Base-by-base conservation (phyloP, 176 grass and related monocot genomes). In the Pontederia paniculata region DNA sequence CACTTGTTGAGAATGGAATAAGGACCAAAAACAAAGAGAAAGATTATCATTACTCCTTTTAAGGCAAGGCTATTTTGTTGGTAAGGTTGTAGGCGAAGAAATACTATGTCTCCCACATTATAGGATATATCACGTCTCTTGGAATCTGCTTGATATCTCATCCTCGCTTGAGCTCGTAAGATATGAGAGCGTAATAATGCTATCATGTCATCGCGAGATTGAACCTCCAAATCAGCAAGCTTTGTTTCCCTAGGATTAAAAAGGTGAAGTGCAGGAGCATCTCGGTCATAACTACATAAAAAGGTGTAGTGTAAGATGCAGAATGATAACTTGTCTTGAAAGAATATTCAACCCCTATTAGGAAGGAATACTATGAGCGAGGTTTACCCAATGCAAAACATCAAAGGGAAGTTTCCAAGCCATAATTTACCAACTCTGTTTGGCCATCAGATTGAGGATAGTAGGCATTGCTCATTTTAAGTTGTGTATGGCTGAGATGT, bases 391-490 rank as follows among this genome's bases (percentile, higher is more conserved):
- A 20, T 1, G 9, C 21, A 25, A 67, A 23, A 15, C 63, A 50
- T 17, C 63, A 3, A 48, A 69, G 52, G 44, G 54, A 69, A 37
- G 10, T 14, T 54, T 69, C 21, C 8, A 69, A 31, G 10, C 50
- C 18, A 15, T 56, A 6, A 41, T 69, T 69, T 11, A 57, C 50
- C 11, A 51, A 12, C 22, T 69, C 17, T 9, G 4, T 69, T 44
- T 69, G 50, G 9, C 66, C 48, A 42, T 69, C 50, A 54, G 66
- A 55, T 43, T 57, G 50, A 1, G 66, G 50, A 55, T 55, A 50
- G 17, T 67, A 67, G 1, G 63, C 17, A 15, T 15, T 50, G 0
- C n/a, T 19, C 10, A 51, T 15, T 17, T 37, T 18, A 18, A 57
- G 28, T 41, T 45, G 21, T 8, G 22, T 42, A 2, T 21, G 13